Evolutionary conservation across 306 rosid genomes (phyloP), one percentile per base, ranked within the genome.

Genomic region (Lagenaria siceraria): DNA sequence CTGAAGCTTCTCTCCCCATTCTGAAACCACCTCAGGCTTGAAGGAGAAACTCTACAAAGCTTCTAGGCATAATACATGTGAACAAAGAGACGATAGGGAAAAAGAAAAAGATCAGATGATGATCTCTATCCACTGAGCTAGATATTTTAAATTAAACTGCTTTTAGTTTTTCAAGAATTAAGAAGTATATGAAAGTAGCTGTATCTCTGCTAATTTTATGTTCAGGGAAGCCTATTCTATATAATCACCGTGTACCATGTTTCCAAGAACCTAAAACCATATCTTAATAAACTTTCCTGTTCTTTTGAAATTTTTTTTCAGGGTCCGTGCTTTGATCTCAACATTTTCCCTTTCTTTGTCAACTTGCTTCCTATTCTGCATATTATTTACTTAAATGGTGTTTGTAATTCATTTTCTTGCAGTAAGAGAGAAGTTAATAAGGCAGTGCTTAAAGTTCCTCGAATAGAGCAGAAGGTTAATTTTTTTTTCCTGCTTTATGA

Each of bases 371-470:
- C 49, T 4, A 3, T 27, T 76, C 48, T 78, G 64, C 22, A 51
- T 48, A 15, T 21, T 18, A 14, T 65, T 48, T 33, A 65, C 49
- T 46, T 6, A 48, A 77, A 65, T 46, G 56, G 36, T 6, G 14
- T 61, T 2, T 54, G 17, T 29, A 10, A 51, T 31, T 58, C 77
- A 56, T 81, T 49, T 77, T 85, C 21, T 75, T 87, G 88, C 89
- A 96, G 99, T 43, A 96, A 92, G 86, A 89, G 99, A 86, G 99
- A 82, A 85, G 98, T 96, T 58, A 96, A 92, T 81, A 96, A 96
- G 87, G 85, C 93, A 43, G 99, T 96, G 79, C 92, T 96, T 63
- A 96, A 96, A 88, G 99, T 96, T 85, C 99, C 99, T 84, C 96
- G 99, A 64, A 84, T 90, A 84, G 99, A 96, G 77, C 99, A 96